Evolutionary conservation across 2,329 filamentous ascomycete genomes (phyloP).

Genomic region (Samsoniella hepiali): DNA sequence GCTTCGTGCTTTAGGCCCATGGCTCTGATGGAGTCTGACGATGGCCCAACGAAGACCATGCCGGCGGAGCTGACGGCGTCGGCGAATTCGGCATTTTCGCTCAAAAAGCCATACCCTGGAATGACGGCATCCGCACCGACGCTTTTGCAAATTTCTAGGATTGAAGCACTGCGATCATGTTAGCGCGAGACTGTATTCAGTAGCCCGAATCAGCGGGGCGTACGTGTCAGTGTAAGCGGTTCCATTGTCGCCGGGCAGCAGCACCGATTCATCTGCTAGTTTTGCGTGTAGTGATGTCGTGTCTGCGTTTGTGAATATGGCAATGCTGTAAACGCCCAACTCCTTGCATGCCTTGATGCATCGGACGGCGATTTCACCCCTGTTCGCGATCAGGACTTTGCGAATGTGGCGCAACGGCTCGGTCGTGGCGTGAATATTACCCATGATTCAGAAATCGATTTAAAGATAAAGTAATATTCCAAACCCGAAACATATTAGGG

Average conservation of each 20-base stretch:
- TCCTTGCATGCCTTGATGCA: constrained; percentile 45
- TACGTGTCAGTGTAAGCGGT: constrained; percentile 21
- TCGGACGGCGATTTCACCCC: constrained; percentile 56
- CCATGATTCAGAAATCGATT: neutral
- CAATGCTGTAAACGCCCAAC: constrained; percentile 46
- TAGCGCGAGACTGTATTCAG: neutral
- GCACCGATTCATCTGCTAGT: constrained; percentile 50
- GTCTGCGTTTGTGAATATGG: constrained; percentile 56
- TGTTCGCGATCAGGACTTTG: constrained; percentile 53
- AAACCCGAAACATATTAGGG: too few relatives aligned
- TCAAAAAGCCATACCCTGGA: constrained; percentile 63
- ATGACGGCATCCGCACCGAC: constrained; percentile 54
- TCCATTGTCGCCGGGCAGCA: constrained; percentile 24
- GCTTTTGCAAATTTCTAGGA: constrained; percentile 36
- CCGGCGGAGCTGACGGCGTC: constrained; percentile 48
- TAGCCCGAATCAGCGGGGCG: neutral
- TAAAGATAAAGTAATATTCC: neutral
- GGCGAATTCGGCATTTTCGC: constrained; percentile 61
- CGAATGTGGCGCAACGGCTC: neutral
- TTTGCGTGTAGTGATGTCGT: constrained; percentile 51
- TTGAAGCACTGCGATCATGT: constrained; percentile 1
- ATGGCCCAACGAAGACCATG: constrained; percentile 57
- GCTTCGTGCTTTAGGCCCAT: constrained; percentile 60
- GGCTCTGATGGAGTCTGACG: constrained; percentile 47
- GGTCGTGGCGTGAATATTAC: constrained; percentile 35